A percentile compares a stretch with the other conserved stretches of the same genome.
Evolutionary conservation across 108 stramenopile genomes (phyloP).

Genomic region (Skeletonema grethae): DNA sequence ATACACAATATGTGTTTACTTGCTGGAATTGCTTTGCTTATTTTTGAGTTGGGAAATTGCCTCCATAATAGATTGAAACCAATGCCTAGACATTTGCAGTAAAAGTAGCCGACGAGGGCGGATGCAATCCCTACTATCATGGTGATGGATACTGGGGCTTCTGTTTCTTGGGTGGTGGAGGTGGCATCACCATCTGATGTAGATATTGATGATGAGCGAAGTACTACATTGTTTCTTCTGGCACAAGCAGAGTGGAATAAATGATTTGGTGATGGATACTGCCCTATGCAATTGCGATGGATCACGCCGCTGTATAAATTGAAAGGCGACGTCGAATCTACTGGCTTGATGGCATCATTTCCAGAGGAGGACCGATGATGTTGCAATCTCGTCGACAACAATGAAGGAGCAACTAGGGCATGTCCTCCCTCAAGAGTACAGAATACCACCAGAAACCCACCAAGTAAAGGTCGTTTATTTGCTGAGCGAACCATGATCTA

Average conservation of each 20-base stretch:
- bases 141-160: constrained; percentile 22
- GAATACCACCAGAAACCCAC: not conserved
- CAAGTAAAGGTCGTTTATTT: not conserved
- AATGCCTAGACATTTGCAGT: constrained; percentile 31
- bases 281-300: not conserved
- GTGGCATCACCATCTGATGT: not conserved
- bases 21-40: constrained; percentile 18
- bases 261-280: not conserved
- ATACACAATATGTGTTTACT: constrained; percentile 19
- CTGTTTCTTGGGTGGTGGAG: not conserved
- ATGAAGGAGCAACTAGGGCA: not conserved
- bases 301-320: not conserved
- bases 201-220: not conserved
- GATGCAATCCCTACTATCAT: constrained; percentile 26
- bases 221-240: not conserved
- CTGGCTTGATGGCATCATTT: not conserved
- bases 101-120: constrained; percentile 25
- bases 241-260: not conserved
- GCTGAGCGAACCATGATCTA: not conserved
- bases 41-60: constrained; percentile 13
- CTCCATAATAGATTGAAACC: constrained; percentile 38
- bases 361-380: not conserved
- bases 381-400: not conserved
- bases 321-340: not conserved
- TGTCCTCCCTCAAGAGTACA: not conserved